phyloP scores from a whole-genome alignment of 2,329 filamentous ascomycete genomes.

The Neodidymelliopsis sp. region DNA sequence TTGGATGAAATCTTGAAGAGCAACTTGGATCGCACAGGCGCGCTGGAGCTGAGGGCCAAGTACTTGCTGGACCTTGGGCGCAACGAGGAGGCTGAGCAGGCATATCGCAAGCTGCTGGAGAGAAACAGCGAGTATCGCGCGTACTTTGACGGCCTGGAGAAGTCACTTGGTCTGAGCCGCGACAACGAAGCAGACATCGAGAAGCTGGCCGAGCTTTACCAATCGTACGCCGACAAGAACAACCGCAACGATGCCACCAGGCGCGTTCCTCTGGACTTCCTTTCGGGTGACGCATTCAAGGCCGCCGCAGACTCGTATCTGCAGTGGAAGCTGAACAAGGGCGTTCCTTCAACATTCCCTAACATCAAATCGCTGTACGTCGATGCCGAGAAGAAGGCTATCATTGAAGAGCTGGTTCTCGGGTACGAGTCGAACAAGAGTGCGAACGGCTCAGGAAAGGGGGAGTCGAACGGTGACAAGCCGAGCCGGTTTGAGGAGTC shows the following conservation, averaged over 20 bases:
- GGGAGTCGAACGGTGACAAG: slow-evolving; percentile 61
- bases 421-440: slow-evolving; percentile 73
- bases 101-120: slow-evolving; percentile 81
- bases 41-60: slow-evolving; percentile 84
- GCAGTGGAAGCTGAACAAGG: slow-evolving; percentile 84
- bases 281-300: slow-evolving; percentile 80
- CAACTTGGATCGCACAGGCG: slow-evolving; percentile 82
- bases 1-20: slow-evolving; percentile 78
- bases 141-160: slow-evolving; percentile 83
- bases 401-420: slow-evolving; percentile 77
- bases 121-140: slow-evolving; percentile 86
- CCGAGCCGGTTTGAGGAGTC: slow-evolving; percentile 73
- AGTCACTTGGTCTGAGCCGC: slow-evolving; percentile 69
- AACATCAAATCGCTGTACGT: slow-evolving; percentile 94
- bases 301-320: slow-evolving; percentile 81
- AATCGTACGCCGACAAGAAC: slow-evolving; percentile 80
- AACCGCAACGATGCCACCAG: slow-evolving; percentile 84
- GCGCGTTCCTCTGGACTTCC: slow-evolving; percentile 87
- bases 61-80: slow-evolving; percentile 81
- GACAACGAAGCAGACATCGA: slow-evolving; percentile 70
- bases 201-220: slow-evolving; percentile 78
- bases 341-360: slow-evolving; percentile 93
- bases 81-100: slow-evolving; percentile 80
- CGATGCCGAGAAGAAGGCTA: slow-evolving; percentile 78
- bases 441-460: slow-evolving; percentile 58